A percentile compares a stretch with the other conserved stretches of the same genome.
Evolutionary conservation across 371 early-diverging fungal species (phyloP).

Genomic region (Mortierella polycephala): DNA sequence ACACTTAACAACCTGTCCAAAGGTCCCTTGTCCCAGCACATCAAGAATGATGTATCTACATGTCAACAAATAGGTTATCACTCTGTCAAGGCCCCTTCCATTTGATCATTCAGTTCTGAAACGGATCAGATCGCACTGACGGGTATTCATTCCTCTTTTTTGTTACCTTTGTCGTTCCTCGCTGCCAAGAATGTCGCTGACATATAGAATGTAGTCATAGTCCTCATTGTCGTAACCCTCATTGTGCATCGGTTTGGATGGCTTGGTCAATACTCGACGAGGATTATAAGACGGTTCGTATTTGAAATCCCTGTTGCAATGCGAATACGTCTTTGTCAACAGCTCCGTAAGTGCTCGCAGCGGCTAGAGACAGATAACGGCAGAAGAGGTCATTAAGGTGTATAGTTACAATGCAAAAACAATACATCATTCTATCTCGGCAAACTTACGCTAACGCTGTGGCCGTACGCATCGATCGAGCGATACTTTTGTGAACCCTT

Average conservation of each 20-base stretch:
- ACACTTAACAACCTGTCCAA: constrained; percentile 98
- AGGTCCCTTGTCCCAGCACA: constrained; percentile 96
- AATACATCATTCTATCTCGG: neutral
- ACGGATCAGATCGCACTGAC: too few relatives aligned
- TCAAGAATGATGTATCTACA: constrained; percentile 87
- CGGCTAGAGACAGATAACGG: constrained; percentile 34
- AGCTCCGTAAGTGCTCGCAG: constrained; percentile 68
- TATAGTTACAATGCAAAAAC: constrained; percentile 1
- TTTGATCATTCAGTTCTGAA: too few relatives aligned
- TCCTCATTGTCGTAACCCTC: constrained; percentile 95
- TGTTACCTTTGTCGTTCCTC: constrained; percentile 85
- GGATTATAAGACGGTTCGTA: constrained; percentile 83
- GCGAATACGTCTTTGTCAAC: constrained; percentile 75
- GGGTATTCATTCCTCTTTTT: neutral
- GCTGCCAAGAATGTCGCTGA: constrained; percentile 90
- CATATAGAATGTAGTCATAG: constrained; percentile 93
- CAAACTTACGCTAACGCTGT: constrained; percentile 46
- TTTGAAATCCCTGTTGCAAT: constrained; percentile 77
- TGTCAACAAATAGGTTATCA: neutral
- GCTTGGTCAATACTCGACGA: constrained; percentile 92
- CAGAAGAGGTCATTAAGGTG: neutral
- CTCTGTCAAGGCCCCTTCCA: too few relatives aligned
- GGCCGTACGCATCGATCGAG: constrained; percentile 49
- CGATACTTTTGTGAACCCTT: constrained; percentile 56
- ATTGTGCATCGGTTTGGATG: constrained; percentile 87